These are phyloP conservation scores for Solanum paucissectum DNA, from an alignment of 257 asterid species.

Conservation along the genomic window DNA sequence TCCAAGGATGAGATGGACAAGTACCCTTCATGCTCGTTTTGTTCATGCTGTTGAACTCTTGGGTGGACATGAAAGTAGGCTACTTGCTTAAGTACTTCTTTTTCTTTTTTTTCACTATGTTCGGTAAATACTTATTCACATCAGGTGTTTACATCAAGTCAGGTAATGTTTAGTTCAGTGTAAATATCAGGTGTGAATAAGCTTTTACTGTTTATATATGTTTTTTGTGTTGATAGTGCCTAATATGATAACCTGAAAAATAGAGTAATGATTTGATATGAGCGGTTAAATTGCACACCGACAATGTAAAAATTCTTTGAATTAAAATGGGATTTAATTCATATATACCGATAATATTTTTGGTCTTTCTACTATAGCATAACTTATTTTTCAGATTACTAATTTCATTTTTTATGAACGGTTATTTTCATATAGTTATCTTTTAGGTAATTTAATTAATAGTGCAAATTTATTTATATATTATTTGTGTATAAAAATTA, in stretches of 20 bases:
- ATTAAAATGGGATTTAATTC: background rate
- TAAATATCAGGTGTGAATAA: background rate
- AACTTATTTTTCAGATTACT: background rate
- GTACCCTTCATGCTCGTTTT: slow-evolving; percentile 41
- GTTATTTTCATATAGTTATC: background rate
- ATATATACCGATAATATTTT: background rate
- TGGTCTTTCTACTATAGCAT: too few species aligned
- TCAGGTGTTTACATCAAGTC: background rate
- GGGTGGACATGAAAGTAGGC: slow-evolving; percentile 50
- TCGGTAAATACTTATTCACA: background rate
- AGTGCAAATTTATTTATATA: background rate
- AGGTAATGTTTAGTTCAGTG: background rate
- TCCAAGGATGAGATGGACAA: slow-evolving; percentile 51
- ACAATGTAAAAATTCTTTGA: background rate
- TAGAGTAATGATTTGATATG: background rate
- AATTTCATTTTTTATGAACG: background rate
- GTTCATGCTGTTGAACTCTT: slow-evolving; percentile 47
- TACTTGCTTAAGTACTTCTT: background rate
- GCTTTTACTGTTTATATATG: background rate
- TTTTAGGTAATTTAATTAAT: background rate
- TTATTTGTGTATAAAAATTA: background rate
- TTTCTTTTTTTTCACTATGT: background rate
- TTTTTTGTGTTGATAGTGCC: background rate
- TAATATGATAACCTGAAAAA: background rate
- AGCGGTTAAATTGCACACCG: background rate